Conservation (phyloP, 2,329 filamentous ascomycete species). For the Botrytis sinoallii region DNA sequence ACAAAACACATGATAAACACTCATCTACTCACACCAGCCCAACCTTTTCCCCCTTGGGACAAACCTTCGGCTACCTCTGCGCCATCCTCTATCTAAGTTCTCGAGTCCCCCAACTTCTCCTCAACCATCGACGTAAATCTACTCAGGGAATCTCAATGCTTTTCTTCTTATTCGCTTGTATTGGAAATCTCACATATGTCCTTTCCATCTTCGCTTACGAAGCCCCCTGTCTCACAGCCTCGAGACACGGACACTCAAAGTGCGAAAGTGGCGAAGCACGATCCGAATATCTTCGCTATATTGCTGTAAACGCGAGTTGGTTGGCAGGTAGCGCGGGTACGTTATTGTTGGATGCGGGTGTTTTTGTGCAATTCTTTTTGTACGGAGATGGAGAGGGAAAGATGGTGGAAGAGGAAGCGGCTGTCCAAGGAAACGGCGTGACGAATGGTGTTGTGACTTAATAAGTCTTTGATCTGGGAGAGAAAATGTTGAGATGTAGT, state of each 20-base stretch:
- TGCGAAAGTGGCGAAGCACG: slow-evolving; percentile 47
- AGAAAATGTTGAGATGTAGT: not conserved
- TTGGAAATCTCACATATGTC: slow-evolving; percentile 92
- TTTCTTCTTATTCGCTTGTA: slow-evolving; percentile 94
- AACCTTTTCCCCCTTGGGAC: slow-evolving; percentile 72
- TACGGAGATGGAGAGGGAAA: slow-evolving; percentile 50
- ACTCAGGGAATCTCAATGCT: slow-evolving; percentile 91
- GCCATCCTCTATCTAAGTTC: slow-evolving; percentile 85
- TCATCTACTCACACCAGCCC: slow-evolving; percentile 42
- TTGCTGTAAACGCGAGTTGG: slow-evolving; percentile 90
- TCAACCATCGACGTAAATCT: slow-evolving; percentile 89
- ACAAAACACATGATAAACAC: slow-evolving; percentile 26
- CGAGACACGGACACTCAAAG: slow-evolving; percentile 63
- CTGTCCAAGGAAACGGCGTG: slow-evolving; percentile 13
- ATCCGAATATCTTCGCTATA: slow-evolving; percentile 66
- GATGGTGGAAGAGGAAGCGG: not conserved
- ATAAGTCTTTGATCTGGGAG: not conserved
- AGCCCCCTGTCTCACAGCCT: slow-evolving; percentile 56
- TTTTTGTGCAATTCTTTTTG: slow-evolving; percentile 89
- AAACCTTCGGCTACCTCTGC: slow-evolving; percentile 92
- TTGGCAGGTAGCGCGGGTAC: slow-evolving; percentile 85
- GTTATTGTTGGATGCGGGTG: slow-evolving; percentile 75
- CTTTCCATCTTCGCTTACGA: slow-evolving; percentile 89
- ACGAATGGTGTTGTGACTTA: not conserved
- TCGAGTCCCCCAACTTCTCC: slow-evolving; percentile 81